These are phyloP conservation scores for Geotrichum bryndzae DNA, from an alignment of 1,139 yeast species.

Conservation along the genomic window DNA sequence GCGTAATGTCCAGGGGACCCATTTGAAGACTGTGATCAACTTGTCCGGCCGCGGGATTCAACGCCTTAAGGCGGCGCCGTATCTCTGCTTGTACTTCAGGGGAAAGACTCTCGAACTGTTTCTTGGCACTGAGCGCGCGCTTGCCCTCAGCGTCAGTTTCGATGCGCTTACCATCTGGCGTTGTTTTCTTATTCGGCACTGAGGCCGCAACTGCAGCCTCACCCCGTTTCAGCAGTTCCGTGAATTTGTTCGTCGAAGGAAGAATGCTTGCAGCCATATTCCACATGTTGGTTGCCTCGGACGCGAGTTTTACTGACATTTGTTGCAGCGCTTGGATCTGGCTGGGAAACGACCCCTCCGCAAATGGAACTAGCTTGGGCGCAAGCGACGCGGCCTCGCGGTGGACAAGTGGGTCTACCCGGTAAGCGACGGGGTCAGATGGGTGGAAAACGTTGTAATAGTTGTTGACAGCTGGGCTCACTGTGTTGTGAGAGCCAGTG, in stretches of 20 bases:
- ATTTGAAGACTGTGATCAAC: constrained; percentile 77
- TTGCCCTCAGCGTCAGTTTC: constrained; percentile 5
- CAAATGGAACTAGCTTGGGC: constrained; percentile 58
- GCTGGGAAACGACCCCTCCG: constrained; percentile 43
- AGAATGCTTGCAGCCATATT: constrained; percentile 13
- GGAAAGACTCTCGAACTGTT: constrained; percentile 18
- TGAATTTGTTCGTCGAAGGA: constrained; percentile 1
- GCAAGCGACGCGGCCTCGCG: constrained; percentile 49
- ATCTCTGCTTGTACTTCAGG: constrained; percentile 19
- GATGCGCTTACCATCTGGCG: neutral
- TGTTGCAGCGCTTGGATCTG: constrained; percentile 37
- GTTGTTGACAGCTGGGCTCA: constrained; percentile 41
- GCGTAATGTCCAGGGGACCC: constrained; percentile 72
- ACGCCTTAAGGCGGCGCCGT: constrained; percentile 26
- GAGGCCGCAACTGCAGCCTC: neutral
- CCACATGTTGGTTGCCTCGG: constrained; percentile 46
- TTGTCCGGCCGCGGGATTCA: constrained; percentile 58
- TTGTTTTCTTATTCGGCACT: neutral
- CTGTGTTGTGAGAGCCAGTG: constrained; percentile 20
- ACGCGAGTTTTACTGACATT: constrained; percentile 41
- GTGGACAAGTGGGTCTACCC: constrained; percentile 74
- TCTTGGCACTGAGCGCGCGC: constrained; percentile 5
- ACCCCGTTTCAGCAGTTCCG: neutral
- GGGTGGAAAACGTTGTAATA: constrained; percentile 79
- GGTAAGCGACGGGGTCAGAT: constrained; percentile 82